phyloP scores from a whole-genome alignment of 1,139 yeast species.

The Nakaseomyces nivariensis region DNA sequence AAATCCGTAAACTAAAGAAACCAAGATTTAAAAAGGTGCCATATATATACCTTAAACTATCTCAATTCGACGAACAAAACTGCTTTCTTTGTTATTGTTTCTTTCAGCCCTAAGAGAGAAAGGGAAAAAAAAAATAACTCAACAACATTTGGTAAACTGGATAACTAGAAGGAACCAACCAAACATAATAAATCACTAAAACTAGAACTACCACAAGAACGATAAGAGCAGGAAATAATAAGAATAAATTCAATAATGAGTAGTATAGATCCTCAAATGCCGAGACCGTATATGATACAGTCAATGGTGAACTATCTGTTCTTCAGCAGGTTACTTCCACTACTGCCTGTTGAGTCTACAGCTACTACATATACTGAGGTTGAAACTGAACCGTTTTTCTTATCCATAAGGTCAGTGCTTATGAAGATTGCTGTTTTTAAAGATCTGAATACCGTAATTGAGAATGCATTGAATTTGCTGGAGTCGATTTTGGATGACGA shows the following conservation, averaged over 20 bases:
- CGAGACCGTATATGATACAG: constrained; percentile 7
- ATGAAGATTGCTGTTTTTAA: constrained; percentile 24
- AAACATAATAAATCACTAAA: no score
- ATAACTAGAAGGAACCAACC: no score
- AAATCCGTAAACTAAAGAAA: no score
- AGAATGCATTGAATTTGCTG: constrained; percentile 14
- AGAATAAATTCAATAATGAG: background rate
- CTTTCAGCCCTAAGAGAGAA: no score
- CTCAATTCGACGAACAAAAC: no score
- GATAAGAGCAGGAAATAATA: background rate
- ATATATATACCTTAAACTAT: no score
- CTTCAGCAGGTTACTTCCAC: constrained; percentile 16
- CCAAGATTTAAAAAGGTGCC: no score
- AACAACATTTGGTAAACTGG: no score
- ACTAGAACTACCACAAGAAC: background rate
- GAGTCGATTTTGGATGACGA: constrained; percentile 18
- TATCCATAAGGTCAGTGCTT: constrained; percentile 21
- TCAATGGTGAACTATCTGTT: constrained; percentile 17
- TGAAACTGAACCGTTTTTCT: constrained; percentile 21
- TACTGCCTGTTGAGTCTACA: constrained; percentile 20
- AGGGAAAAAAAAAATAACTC: no score
- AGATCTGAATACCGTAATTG: constrained; percentile 17
- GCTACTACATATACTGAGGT: constrained; percentile 19
- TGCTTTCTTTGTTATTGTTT: no score
- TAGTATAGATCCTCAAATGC: background rate